Base-by-base conservation (phyloP, 495 filamentous ascomycete species). In the Penicillium turbatum region DNA sequence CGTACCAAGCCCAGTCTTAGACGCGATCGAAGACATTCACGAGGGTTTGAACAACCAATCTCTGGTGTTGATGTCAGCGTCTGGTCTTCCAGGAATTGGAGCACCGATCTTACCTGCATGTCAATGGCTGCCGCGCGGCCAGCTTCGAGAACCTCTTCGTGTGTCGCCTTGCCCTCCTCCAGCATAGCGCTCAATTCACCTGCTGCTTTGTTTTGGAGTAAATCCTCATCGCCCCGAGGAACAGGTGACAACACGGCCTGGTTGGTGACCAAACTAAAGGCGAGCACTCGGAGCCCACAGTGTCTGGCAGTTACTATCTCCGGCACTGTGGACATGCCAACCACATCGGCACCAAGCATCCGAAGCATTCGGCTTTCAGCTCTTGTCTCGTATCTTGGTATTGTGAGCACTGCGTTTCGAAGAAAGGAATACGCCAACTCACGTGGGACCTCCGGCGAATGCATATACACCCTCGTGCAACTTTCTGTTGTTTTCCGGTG, bases 291-390 rank as follows among this genome's bases (percentile, higher is more conserved):
- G 49, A 91, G 76, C 10, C 81, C 83, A 51, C 77, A 82, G 61
- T 91, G 87, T 56, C 87, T 76, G 12, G 87, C 87, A 15, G 86
- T 82, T 44, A 89, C 78, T 36, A 89, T 84, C 62, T 91, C 87
- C 10, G 87, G 87, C 13, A 90, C 84, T 6, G 86, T 89, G 15
- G 84, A 87, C 87, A 90, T 90, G 8, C 86, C 87, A 3, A 90
- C 87, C 15, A 89, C 67, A 66, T 90, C 86, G 24, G 85, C 86
- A 7, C 86, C 86, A 12, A 88, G 64, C 31, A 65, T 70, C 26
- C 74, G 76, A 53, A 91, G 76, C 80, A 90, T 83, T 16, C 87
- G 80, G 57, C 87, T 89, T 64, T 91, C 87, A 11, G 87, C 85
- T 54, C 87, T 76, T 1, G 87, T 90, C 61, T 90, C 87, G 66